Percentiles rank a stretch among this genome's conserved stretches.
Conservation (phyloP, 176 grass and related monocot genomes). For the Oryza glumipatula region DNA sequence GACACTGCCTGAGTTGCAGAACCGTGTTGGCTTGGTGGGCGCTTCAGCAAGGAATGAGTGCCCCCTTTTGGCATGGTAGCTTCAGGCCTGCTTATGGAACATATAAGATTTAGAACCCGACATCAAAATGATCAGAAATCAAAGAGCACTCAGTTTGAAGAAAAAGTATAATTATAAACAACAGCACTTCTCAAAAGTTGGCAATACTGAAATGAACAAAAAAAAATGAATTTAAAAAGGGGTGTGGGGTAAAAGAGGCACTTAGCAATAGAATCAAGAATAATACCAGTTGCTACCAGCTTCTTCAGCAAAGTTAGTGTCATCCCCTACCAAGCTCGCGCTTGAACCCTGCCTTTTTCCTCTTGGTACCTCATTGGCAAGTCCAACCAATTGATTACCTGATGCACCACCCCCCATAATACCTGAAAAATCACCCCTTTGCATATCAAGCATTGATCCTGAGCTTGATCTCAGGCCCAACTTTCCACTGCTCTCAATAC, state of each 20-base stretch:
- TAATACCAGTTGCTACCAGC: slow-evolving; percentile 55
- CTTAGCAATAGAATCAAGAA: slow-evolving; percentile 32
- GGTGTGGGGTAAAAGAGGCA: not conserved
- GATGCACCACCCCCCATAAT: slow-evolving; percentile 47
- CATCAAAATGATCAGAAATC: not conserved
- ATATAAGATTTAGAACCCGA: slow-evolving; percentile 24
- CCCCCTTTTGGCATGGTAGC: slow-evolving; percentile 47
- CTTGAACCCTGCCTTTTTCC: slow-evolving; percentile 55
- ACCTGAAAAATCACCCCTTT: slow-evolving; percentile 67
- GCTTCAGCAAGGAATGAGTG: slow-evolving; percentile 53
- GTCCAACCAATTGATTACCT: slow-evolving; percentile 44
- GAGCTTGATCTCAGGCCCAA: slow-evolving; percentile 58
- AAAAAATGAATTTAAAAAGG: not conserved
- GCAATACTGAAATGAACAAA: not conserved
- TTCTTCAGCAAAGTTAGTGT: slow-evolving; percentile 52
- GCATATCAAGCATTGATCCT: slow-evolving; percentile 67
- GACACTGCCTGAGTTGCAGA: slow-evolving; percentile 36
- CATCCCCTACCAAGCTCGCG: slow-evolving; percentile 40
- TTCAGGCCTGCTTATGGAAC: slow-evolving; percentile 53
- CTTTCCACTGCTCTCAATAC: slow-evolving; percentile 63
- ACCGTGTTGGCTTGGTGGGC: slow-evolving; percentile 39
- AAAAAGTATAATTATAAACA: not conserved
- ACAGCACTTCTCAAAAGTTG: not conserved
- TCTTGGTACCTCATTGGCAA: slow-evolving; percentile 50
- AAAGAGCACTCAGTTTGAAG: not conserved